Conservation (phyloP, 2,329 filamentous ascomycete genomes). For the Ascochyta fabae region DNA sequence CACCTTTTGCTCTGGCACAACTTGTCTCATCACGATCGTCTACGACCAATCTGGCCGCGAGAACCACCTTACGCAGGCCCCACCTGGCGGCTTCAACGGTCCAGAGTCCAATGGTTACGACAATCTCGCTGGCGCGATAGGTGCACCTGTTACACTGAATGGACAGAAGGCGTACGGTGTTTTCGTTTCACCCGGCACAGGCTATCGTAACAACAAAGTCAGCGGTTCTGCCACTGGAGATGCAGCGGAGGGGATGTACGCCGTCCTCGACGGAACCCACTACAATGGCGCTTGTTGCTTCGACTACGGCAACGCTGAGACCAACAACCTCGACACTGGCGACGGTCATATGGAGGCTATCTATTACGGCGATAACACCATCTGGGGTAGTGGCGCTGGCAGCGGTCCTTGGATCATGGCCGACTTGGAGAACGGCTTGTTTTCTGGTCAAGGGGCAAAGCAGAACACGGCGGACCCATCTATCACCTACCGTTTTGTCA, state of each 20-base stretch:
- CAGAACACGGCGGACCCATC: conserved; percentile 62
- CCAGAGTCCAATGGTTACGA: conserved; percentile 65
- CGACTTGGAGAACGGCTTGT: conserved; percentile 71
- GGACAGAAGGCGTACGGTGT: conserved; percentile 69
- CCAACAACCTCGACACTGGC: conserved; percentile 56
- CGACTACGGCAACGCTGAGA: conserved; percentile 54
- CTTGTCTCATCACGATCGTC: conserved; percentile 68
- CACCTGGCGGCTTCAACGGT: conserved; percentile 63
- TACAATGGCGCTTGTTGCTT: conserved; percentile 64
- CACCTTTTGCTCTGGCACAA: conserved; percentile 65
- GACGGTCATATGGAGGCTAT: conserved; percentile 73
- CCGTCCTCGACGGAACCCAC: conserved; percentile 65
- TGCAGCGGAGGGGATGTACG: conserved; percentile 65
- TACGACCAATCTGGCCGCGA: conserved; percentile 69
- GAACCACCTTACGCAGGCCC: conserved; percentile 69
- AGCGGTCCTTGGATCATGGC: conserved; percentile 72
- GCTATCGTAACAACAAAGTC: conserved; percentile 66
- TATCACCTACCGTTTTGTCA: conserved; percentile 63
- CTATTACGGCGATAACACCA: conserved; percentile 64
- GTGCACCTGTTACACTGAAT: conserved; percentile 66
- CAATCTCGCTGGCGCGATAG: conserved; percentile 64
- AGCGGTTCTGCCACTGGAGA: conserved; percentile 63
- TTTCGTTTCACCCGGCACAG: conserved; percentile 66
- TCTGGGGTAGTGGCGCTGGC: conserved; percentile 64
- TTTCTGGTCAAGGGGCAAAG: conserved; percentile 58